Evolutionary conservation across 495 filamentous ascomycete genomes (phyloP), one percentile per base, ranked within the genome.

Genomic region (Aspergillus baeticus): DNA sequence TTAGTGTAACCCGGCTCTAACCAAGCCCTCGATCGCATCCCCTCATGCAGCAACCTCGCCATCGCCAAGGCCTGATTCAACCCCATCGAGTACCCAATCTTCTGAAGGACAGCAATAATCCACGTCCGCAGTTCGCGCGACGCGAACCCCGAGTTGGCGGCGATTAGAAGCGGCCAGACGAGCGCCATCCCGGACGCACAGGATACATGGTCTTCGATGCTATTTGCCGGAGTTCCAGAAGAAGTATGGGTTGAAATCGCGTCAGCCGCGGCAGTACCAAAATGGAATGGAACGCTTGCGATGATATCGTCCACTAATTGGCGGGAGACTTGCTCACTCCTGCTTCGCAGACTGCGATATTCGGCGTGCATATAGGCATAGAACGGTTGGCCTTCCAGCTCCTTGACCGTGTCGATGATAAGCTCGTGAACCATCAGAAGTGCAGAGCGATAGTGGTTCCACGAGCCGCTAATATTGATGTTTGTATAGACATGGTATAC

Each of bases 391-490:
- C 7, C 43, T 22, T 29, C 26, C 4, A 29, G 26, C 26, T 29
- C 26, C 26, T 29, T 29, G 26, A 51, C 58, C 11, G 58, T 41
- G 8, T 52, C 48, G 33, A 62, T 50, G 18, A 58, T 54, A 3
- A 51, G 23, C 43, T 62, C 60, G 31, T 79, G 78, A 10, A 77
- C 63, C 21, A 81, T 69, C 35, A 83, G 71, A 31, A 77, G 73
- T 0, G 76, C 74, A 61, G 77, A 79, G 23, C 84, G 79, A 63
- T 81, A 84, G 49, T 80, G 75, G 56, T 83, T 87, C 81, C 82
- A 84, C 42, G 79, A 70, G 26, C 75, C 71, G 5, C 77, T 75
- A 18, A 78, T 72, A 71, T 77, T 81, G 41, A 80, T 69, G 60
- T 80, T 73, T 11, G 58, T 55, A 58, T 86, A 87, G 15, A 74